Evolutionary conservation across 805 yeast species (phyloP), one percentile per base, ranked within the genome.

Genomic region (Wickerhamiella allomyrinae): DNA sequence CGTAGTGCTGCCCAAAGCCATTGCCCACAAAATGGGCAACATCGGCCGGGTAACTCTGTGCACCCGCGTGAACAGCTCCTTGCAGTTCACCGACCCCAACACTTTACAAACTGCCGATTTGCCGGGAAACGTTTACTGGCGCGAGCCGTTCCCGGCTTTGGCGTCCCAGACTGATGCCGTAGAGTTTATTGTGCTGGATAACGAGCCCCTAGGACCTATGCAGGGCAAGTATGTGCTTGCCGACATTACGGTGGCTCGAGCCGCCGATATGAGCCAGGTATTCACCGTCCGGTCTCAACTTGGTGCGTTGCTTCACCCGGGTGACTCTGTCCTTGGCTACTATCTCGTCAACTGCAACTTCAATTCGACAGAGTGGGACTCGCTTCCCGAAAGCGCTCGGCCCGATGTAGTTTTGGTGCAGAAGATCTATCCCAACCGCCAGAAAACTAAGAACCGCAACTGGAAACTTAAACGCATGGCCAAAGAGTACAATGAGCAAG

Each of bases 391-490:
- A 3, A 49, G 47, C 11, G 31, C 17, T 10, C 44, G 39, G 20
- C 91, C 94, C 21, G 95, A 87, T 57, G 94, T 86, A 38, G 73
- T 85, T 4, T 64, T 87, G 42, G 91, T 87, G 49, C 86, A 86
- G 84, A 87, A 86, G 59, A 74, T 74, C 62, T 87, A 84, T 68
- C 70, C 77, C 41, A 75, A 91, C 69, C 78, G 79, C 63, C 72
- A 73, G 64, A 79, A 76, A 67, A 73, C 77, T 69, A 78, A 93
- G 71, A 27, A 27, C 31, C 31, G 31, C 31, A 70, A 70, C 63
- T 87, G 95, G 95, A 87, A 83, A 68, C 76, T 87, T 66, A 84
- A 82, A 79, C 80, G 96, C 73, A 85, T 87, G 95, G 96, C 96
- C 36, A 78, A 70, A 56, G 96, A 87, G 65, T 94, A 85, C 63